Evolutionary conservation across 495 filamentous ascomycete species (phyloP).

Genomic region (Neurospora cerealis): DNA sequence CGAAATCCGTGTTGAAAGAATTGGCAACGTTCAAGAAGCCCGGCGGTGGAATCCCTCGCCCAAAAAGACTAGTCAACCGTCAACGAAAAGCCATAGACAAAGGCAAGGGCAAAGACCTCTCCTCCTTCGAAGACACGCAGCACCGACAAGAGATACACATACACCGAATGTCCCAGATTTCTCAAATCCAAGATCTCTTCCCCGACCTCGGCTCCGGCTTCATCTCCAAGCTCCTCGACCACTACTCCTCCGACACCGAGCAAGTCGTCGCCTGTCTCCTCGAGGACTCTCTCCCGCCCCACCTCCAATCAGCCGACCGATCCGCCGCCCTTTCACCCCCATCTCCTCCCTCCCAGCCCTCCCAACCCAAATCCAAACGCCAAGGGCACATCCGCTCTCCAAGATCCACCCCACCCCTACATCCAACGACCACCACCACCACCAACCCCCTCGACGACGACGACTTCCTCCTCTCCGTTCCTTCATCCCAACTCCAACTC

Average conservation of each 20-base stretch:
- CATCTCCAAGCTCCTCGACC: conserved; percentile 65
- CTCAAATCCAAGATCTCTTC: conserved; percentile 86
- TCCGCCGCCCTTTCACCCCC: conserved; percentile 38
- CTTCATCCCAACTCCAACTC: conserved; percentile 56
- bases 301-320: conserved; percentile 47
- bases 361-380: conserved; percentile 2
- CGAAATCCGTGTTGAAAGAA: conserved; percentile 46
- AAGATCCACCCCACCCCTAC: conserved; percentile 28
- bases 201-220: conserved; percentile 81
- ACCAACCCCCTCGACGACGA: conserved; percentile 50
- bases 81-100: conserved; percentile 43
- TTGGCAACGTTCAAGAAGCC: conserved; percentile 47
- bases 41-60: conserved; percentile 39
- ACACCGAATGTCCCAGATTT: conserved; percentile 73
- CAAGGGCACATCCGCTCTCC: conserved; percentile 11
- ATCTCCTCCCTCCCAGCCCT: background rate
- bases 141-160: conserved; percentile 51
- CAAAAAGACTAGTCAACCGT: conserved; percentile 36
- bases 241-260: conserved; percentile 69
- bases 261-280: conserved; percentile 74
- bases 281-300: conserved; percentile 63
- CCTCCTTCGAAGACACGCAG: conserved; percentile 33
- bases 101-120: conserved; percentile 68
- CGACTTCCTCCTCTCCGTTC: conserved; percentile 59
- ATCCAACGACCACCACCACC: conserved; percentile 14